phyloP scores from a whole-genome alignment of 768 basidiomycete species.

The Amanita polypyramis region DNA sequence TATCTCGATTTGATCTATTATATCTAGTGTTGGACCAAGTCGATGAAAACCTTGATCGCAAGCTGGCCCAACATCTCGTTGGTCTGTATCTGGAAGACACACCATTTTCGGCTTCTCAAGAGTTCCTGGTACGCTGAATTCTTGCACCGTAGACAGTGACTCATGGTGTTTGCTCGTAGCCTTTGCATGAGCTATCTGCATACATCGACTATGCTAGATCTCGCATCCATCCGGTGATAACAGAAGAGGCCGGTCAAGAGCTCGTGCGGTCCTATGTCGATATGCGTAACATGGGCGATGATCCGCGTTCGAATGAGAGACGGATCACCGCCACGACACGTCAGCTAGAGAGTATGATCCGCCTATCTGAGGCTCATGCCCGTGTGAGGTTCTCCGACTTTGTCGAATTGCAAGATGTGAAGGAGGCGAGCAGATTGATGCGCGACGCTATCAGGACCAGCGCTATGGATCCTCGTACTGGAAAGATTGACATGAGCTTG shows the following conservation, averaged over 20 bases:
- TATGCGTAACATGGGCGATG: conserved; percentile 86
- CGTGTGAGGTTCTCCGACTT: conserved; percentile 88
- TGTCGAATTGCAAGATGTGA: conserved; percentile 81
- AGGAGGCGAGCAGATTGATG: conserved; percentile 91
- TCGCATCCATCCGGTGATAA: conserved; percentile 77
- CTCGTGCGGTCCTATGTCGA: conserved; percentile 88
- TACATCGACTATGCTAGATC: conserved; percentile 92
- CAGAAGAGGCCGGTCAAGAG: conserved; percentile 73
- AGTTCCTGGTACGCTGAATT: conserved; percentile 51
- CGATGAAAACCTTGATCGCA: conserved; percentile 79
- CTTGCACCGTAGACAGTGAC: neutral
- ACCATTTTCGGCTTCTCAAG: conserved; percentile 52
- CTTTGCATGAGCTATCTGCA: conserved; percentile 80
- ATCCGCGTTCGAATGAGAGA: conserved; percentile 80
- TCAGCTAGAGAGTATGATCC: conserved; percentile 95
- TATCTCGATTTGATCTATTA: conserved; percentile 94
- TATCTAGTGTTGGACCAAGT: conserved; percentile 94
- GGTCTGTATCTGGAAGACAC: conserved; percentile 88
- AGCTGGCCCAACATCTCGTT: conserved; percentile 87
- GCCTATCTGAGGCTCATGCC: conserved; percentile 92
- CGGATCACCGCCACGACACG: conserved; percentile 97
- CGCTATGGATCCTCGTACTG: conserved; percentile 92
- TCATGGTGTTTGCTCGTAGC: conserved; percentile 31
- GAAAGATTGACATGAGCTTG: conserved; percentile 95
- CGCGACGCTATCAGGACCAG: conserved; percentile 90